Percentiles rank a stretch among this genome's conserved stretches.
phyloP scores from a whole-genome alignment of 768 basidiomycete genomes.

The Naganishia friedmannii region DNA sequence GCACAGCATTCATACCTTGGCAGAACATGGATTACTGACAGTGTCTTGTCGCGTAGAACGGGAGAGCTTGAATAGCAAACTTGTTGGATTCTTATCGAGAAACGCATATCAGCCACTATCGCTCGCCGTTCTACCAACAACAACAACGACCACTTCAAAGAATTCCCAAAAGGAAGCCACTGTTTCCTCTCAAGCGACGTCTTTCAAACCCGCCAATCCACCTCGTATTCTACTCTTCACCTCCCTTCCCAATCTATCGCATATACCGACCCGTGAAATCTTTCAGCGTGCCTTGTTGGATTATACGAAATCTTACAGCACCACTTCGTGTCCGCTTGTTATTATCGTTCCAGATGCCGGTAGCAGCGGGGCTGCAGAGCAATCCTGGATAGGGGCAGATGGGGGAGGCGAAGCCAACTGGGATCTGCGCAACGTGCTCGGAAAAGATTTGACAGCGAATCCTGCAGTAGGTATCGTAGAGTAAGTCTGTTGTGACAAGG shows the following conservation, averaged over 20 bases:
- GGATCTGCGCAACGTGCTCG: slow-evolving; percentile 69
- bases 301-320: slow-evolving; percentile 55
- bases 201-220: slow-evolving; percentile 27
- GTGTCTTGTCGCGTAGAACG: slow-evolving; percentile 40
- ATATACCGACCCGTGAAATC: slow-evolving; percentile 63
- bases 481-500: slow-evolving; percentile 55
- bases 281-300: slow-evolving; percentile 70
- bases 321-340: slow-evolving; percentile 63
- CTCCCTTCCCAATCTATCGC: slow-evolving; percentile 86
- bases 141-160: neutral
- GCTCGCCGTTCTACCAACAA: slow-evolving; percentile 54
- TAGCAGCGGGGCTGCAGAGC: slow-evolving; percentile 63
- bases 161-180: slow-evolving; percentile 20
- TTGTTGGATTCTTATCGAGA: slow-evolving; percentile 68
- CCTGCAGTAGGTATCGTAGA: slow-evolving; percentile 75
- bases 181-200: slow-evolving; percentile 26
- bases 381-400: slow-evolving; percentile 55
- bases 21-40: neutral
- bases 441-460: slow-evolving; percentile 65
- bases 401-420: slow-evolving; percentile 60
- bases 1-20: neutral
- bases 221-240: slow-evolving; percentile 75
- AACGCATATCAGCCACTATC: slow-evolving; percentile 58
- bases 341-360: slow-evolving; percentile 81
- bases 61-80: slow-evolving; percentile 60